Base-by-base conservation (phyloP, 2,329 filamentous ascomycete genomes). In the Penicillium aurantiogriseum region DNA sequence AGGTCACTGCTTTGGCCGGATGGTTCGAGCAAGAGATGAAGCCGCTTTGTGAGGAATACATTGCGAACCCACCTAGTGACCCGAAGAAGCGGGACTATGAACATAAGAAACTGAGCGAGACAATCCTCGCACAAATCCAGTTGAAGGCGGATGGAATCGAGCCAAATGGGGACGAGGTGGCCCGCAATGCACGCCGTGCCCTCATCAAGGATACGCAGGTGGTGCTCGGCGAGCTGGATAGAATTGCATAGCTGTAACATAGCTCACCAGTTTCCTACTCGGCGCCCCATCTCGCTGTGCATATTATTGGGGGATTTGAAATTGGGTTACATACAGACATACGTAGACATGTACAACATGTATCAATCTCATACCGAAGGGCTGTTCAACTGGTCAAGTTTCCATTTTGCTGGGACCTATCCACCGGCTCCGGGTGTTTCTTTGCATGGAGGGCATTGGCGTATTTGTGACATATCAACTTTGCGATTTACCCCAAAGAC, bases 111-210 rank as follows among this genome's bases (percentile, higher is more conserved):
- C 62, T 80, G 44, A 74, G 69, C 53, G 78, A 80, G 66, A 77
- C 71, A 1, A 74, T 79, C 11, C 58, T 80, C 63, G 66, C 69
- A 19, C 76, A 80, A 62, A 68, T 80, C 17, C 66, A 78, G 47
- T 57, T 80, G 56, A 79, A 79, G 81, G 74, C 95, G 5, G 88
- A 92, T 66, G 85, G 89, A 7, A 77, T 97, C 13, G 88, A 94
- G 63, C 78, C 80, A 3, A 90, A 95, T 66, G 86, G 89, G 71
- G 72, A 81, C 6, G 83, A 86, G 59, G 80, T 87, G 6, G 71
- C 82, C 50, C 76, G 79, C 9, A 70, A 79, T 43, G 84, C 87
- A 62, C 72, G 71, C 63, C 77, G 71, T 57, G 72, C 70, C 7
- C 65, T 80, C 38, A 74, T 80, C 42, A 74, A 69, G 51, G 75